Base-by-base conservation (phyloP, 805 yeast genomes). In the Candida railenensis region DNA sequence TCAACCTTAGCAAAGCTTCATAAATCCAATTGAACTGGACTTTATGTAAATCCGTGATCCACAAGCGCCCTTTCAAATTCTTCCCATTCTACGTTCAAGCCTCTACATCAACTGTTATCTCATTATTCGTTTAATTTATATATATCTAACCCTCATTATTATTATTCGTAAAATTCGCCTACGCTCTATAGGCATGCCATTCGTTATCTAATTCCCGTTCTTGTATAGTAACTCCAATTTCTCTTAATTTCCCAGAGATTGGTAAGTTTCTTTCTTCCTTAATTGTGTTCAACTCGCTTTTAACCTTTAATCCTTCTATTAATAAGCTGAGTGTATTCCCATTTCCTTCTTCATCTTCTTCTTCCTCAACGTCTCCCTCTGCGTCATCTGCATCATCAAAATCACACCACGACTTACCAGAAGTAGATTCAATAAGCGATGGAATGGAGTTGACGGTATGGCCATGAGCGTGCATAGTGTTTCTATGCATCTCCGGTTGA, bases 361-460 rank as follows among this genome's bases (percentile, higher is more conserved):
- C 22, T 12, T 36, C 39, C 4, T 36, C 39, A 25, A 25, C 11
- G 11, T 25, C 30, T 16, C 22, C 39, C 4, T 36, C 39, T 37
- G 48, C 53, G 20, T 53, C 54, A 28, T 60, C 63, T 20, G 51
- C 62, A 37, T 65, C 70, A 39, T 62, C 65, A 46, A 62, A 53
- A 37, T 67, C 71, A 45, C 63, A 63, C 71, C 71, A 67, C 21
- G 67, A 63, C 45, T 55, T 62, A 25, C 63, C 54, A 15, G 63
- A 56, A n/a, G 70, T 59, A 14, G 66, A 62, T 40, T 66, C 66
- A 37, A 64, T 59, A 48, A 66, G 57, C 11, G 69, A 63, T 15
- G 72, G 71, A 16, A 61, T 44, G 39, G 39, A 34, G 33, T 20
- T 34, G 7, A 16, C 30, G 12, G 28, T 16, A 22, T 33, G 11